Conservation (phyloP, 176 grass and related monocot genomes). For the Phragmites australis region DNA sequence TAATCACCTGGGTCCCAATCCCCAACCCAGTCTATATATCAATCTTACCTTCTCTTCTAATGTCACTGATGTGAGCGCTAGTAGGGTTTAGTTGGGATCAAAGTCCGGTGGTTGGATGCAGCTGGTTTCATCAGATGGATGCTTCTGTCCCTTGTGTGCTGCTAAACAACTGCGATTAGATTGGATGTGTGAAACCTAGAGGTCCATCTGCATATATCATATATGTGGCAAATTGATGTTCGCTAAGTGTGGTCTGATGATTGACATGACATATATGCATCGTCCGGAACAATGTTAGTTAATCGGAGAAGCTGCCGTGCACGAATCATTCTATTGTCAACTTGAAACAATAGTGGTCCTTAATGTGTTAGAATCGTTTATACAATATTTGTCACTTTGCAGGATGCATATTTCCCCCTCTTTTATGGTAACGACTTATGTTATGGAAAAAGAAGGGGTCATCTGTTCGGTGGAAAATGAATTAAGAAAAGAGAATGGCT, state of each 20-base stretch:
- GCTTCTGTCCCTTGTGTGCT: neutral
- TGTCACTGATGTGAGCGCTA: conserved; percentile 16
- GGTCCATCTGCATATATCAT: neutral
- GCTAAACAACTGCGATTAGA: conserved; percentile 24
- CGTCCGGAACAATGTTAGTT: neutral
- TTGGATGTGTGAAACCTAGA: neutral
- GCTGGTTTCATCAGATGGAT: neutral
- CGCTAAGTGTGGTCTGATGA: neutral
- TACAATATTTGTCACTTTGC: neutral
- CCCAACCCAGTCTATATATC: neutral
- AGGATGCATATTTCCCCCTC: neutral
- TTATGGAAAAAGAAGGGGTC: neutral
- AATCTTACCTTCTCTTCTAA: conserved; percentile 18
- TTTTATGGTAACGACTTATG: neutral
- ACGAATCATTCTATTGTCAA: conserved; percentile 33
- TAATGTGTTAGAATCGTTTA: neutral
- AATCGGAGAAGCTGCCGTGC: neutral
- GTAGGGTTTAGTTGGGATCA: conserved; percentile 29
- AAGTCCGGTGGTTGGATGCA: conserved; percentile 12
- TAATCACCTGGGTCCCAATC: conserved; percentile 16
- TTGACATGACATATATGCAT: neutral
- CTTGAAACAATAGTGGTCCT: conserved; percentile 19
- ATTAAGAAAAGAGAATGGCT: neutral
- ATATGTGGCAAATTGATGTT: conserved; percentile 21
- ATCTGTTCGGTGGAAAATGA: neutral